Base-by-base conservation (phyloP, 73 alveolate genomes). In the Blepharisma stoltei region DNA sequence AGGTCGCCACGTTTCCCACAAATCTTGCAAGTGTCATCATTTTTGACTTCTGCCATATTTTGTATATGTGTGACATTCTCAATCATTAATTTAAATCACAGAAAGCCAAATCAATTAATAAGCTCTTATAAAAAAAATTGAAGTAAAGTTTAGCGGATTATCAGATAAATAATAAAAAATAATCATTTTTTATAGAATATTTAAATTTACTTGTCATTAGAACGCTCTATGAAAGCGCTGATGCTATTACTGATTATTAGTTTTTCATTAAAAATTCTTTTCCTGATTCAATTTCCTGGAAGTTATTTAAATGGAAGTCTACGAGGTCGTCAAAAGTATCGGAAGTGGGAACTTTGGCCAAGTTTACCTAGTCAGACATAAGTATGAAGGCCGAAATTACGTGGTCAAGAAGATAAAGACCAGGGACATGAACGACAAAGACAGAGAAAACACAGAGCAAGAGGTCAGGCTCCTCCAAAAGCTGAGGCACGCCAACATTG, bases 301-400 rank as follows among this genome's bases (percentile, higher is more conserved):
- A 32, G 41, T 32, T 32, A 32, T 32, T 32, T 32, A 76, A 82
- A 92, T 96, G 98, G 98, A 96, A 78, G 92, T 89, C 60, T 96
- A 96, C 89, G 99, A 96, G 84, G 90, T 94, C 60, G 86, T 97
- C 5, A 95, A 94, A 47, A 89, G 95, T 45, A 97, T 97, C 67
- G 99, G 99, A 0, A 88, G 94, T 66, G 99, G 99, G 38, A 86
- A 97, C 83, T 95, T 93, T 68, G 99, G 99, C 14, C 83, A 90
- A 50, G 99, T 95, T 55, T 97, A 92, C 80, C 81, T 95, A 85
- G 99, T 92, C 32, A 76, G 95, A 44, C 95, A 97, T 75, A 96
- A 96, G 77, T 70, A 92, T 77, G 98, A 94, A 78, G 97, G 96
- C 71, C 85, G 92, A 70, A 86, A 91, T 71, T 96, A 96, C 70